Evolutionary conservation across 768 basidiomycete genomes (phyloP).

Genomic region (Pleurotus salmoneostramineus): DNA sequence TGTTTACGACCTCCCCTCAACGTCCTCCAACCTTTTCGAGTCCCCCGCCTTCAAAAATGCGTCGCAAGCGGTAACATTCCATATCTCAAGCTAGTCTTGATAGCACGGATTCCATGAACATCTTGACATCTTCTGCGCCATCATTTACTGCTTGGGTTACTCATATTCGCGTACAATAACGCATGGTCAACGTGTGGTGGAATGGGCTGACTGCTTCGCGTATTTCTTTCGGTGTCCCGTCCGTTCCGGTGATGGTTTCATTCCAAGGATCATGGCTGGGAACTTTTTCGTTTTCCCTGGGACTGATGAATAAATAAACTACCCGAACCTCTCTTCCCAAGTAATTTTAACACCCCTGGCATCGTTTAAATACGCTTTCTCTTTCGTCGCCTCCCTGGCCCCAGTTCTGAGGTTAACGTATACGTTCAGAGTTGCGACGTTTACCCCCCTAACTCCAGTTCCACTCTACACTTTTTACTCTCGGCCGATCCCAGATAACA

Average conservation of each 20-base stretch:
- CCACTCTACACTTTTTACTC: neutral
- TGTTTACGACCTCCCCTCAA: no score
- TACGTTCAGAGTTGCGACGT: neutral
- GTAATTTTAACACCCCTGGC: neutral
- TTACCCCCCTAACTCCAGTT: neutral
- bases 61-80: no score
- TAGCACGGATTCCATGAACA: no score
- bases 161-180: no score
- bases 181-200: no score
- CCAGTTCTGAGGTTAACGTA: neutral
- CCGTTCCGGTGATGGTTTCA: neutral
- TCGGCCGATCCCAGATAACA: slow-evolving; percentile 5
- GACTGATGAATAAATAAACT: neutral
- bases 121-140: no score
- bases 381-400: neutral
- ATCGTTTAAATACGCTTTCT: neutral
- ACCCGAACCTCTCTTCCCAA: neutral
- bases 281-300: neutral
- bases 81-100: no score
- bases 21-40: no score
- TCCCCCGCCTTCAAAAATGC: no score
- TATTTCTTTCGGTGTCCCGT: neutral
- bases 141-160: no score
- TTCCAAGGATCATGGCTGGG: neutral
- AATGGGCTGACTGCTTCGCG: no score